Evolutionary conservation across 2,329 filamentous ascomycete species (phyloP).

Genomic region (Exophiala bonariae): DNA sequence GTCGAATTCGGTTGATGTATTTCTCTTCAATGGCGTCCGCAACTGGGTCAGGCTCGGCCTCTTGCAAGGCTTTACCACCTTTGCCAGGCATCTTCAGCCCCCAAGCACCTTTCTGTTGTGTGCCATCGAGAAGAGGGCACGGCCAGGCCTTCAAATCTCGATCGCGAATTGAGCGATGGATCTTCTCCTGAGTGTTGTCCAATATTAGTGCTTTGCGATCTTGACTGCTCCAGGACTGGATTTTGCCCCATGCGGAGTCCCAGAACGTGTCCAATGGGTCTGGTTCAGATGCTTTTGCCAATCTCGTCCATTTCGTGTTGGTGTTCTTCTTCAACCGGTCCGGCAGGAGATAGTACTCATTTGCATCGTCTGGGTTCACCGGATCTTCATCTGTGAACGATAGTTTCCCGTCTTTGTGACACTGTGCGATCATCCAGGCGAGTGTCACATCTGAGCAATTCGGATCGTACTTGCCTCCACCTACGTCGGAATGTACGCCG

Average conservation of each 20-base stretch:
- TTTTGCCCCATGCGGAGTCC: background rate
- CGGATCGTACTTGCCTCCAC: constrained; percentile 45
- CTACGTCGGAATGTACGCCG: constrained; percentile 46
- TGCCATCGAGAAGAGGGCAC: constrained; percentile 10
- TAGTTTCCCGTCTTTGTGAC: constrained; percentile 18
- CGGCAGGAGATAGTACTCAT: constrained; percentile 16
- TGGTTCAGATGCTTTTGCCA: background rate
- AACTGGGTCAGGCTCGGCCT: constrained; percentile 11
- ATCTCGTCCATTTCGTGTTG: constrained; percentile 8
- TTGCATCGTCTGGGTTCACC: constrained; percentile 3
- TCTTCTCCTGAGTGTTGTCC: constrained; percentile 13
- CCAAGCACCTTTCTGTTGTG: constrained; percentile 1
- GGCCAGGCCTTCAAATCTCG: constrained; percentile 10
- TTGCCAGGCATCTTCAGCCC: background rate
- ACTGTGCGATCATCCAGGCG: constrained; percentile 59
- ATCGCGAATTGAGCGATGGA: constrained; percentile 17
- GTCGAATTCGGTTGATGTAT: constrained; percentile 14
- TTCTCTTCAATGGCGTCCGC: constrained; percentile 17
- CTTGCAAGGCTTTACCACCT: constrained; percentile 2
- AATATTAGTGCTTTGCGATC: constrained; percentile 12
- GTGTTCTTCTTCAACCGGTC: constrained; percentile 14
- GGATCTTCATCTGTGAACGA: constrained; percentile 19
- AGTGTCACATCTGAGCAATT: constrained; percentile 51
- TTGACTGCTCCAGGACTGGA: constrained; percentile 1
- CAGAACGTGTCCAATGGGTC: constrained; percentile 7